These are phyloP conservation scores for Coemansia sp. DNA, from an alignment of 192 early-diverging fungal genomes.

Conservation along the genomic window DNA sequence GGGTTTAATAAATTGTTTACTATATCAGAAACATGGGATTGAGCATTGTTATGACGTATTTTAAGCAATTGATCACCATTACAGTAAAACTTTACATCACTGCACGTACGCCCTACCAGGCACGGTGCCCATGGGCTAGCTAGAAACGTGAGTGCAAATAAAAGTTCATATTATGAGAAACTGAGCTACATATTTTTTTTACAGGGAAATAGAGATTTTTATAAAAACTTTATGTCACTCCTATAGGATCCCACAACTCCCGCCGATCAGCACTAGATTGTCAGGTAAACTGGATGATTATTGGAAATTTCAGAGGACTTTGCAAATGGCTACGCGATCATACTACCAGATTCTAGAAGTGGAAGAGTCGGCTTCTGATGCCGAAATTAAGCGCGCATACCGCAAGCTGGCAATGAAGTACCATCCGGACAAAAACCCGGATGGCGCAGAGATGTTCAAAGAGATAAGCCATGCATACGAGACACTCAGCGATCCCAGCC, in stretches of 20 bases:
- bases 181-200: too few relatives aligned
- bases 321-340: conserved; percentile 36
- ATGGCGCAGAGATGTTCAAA: conserved; percentile 74
- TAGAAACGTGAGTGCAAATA: too few relatives aligned
- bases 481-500: conserved; percentile 66
- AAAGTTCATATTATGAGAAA: too few relatives aligned
- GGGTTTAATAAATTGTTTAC: too few relatives aligned
- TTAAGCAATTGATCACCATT: too few relatives aligned
- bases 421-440: conserved; percentile 69
- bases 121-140: too few relatives aligned
- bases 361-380: conserved; percentile 40
- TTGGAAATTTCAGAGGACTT: not conserved
- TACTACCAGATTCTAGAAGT: conserved; percentile 53
- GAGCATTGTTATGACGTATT: too few relatives aligned
- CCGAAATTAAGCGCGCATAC: conserved; percentile 57
- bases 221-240: too few relatives aligned
- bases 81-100: too few relatives aligned
- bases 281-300: not conserved
- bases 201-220: too few relatives aligned
- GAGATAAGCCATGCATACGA: conserved; percentile 84
- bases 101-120: too few relatives aligned
- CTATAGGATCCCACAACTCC: conserved; percentile 1
- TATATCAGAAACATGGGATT: too few relatives aligned
- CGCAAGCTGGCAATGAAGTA: conserved; percentile 59
- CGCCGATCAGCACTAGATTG: not conserved